Percentiles rank a stretch among this genome's conserved stretches.
Evolutionary conservation across 257 asterid species (phyloP).

Genomic region (Anisodus acutangulus): DNA sequence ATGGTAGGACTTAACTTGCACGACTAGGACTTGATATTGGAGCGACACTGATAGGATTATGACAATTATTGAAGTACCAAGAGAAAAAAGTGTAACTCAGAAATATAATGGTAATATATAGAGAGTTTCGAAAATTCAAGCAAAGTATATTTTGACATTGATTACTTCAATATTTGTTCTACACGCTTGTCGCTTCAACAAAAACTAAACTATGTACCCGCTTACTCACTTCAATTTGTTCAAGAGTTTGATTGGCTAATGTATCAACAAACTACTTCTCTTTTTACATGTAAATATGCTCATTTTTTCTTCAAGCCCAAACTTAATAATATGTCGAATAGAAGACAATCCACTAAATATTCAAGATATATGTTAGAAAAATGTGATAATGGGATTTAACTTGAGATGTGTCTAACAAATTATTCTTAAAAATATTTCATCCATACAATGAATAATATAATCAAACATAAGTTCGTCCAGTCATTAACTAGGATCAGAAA

Average conservation of each 20-base stretch:
- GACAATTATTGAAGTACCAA: background rate
- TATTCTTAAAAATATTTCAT: too few relatives aligned
- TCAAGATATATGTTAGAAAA: too few relatives aligned
- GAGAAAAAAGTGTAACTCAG: background rate
- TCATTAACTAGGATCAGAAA: too few relatives aligned
- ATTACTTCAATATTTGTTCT: background rate
- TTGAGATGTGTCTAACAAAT: too few relatives aligned
- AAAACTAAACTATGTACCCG: background rate
- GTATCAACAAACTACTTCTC: background rate
- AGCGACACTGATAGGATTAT: background rate
- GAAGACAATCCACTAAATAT: background rate
- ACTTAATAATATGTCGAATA: background rate
- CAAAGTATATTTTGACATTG: background rate
- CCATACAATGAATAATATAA: too few relatives aligned
- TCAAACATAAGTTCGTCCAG: too few relatives aligned
- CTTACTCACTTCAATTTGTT: background rate
- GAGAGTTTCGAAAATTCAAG: background rate
- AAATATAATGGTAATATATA: background rate
- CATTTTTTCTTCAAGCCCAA: background rate
- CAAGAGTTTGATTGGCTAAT: background rate
- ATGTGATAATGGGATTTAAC: too few relatives aligned
- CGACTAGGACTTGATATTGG: slow-evolving; percentile 4
- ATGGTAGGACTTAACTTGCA: slow-evolving; percentile 27
- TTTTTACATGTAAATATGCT: background rate
- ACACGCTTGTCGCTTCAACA: background rate